A percentile compares a stretch with the other conserved stretches of the same genome.
Evolutionary conservation across 1,284 basidiomycete genomes (phyloP).

Genomic region (Microbotryum lychnidis-dioicae): DNA sequence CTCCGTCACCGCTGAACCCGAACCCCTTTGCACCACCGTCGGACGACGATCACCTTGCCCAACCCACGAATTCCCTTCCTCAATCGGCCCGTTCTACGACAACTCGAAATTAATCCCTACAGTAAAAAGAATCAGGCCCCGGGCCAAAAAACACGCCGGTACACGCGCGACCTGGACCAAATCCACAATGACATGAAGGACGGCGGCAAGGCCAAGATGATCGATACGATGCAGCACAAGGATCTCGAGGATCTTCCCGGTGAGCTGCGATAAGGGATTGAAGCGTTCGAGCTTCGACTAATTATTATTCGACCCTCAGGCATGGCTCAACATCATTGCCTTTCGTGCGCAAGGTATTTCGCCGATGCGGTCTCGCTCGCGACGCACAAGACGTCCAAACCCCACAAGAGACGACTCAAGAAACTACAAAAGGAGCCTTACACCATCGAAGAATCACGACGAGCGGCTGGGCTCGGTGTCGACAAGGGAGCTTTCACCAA

Average conservation of each 20-base stretch:
- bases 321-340: constrained; percentile 24
- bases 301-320: constrained; percentile 2
- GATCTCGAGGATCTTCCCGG: constrained; percentile 25
- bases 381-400: constrained; percentile 24
- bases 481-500: constrained; percentile 27
- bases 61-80: not conserved
- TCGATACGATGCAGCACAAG: constrained; percentile 10
- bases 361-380: constrained; percentile 22
- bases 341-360: constrained; percentile 30
- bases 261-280: not conserved
- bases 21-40: not conserved
- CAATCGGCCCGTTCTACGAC: not conserved
- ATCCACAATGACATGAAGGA: constrained; percentile 30
- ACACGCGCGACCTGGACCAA: constrained; percentile 26
- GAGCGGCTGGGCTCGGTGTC: constrained; percentile 22
- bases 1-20: not conserved
- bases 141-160: constrained; percentile 20
- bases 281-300: too few relatives aligned
- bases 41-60: too few relatives aligned
- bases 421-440: constrained; percentile 30
- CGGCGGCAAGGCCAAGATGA: constrained; percentile 10
- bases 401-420: constrained; percentile 28
- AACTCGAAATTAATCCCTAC: not conserved
- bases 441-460: constrained; percentile 24
- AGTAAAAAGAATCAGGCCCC: constrained; percentile 32